A percentile compares a stretch with the other conserved stretches of the same genome.
Conservation (phyloP, 176 grass and related monocot genomes). For the Poa pratensis region DNA sequence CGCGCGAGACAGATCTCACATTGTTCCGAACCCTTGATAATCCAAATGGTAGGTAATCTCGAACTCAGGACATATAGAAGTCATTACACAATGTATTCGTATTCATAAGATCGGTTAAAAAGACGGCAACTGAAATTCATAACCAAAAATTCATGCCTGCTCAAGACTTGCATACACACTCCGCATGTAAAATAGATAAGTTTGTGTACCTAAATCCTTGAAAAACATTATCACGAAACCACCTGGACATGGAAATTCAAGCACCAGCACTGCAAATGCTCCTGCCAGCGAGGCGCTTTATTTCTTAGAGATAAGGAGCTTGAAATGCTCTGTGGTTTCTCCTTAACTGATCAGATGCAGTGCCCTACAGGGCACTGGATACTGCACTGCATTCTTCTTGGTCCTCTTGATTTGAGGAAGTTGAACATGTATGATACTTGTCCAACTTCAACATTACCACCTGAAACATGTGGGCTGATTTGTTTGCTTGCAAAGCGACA, state of each 20-base stretch:
- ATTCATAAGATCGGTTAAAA: no score
- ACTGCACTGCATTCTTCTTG: slow-evolving; percentile 91
- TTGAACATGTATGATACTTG: slow-evolving; percentile 84
- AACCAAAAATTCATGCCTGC: no score
- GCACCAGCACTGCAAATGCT: slow-evolving; percentile 95
- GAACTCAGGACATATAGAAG: no score
- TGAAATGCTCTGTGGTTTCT: slow-evolving; percentile 11
- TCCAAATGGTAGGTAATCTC: no score
- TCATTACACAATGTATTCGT: no score
- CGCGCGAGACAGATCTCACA: no score
- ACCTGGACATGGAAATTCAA: slow-evolving; percentile 91
- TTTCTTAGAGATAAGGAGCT: slow-evolving; percentile 68
- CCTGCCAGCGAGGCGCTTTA: slow-evolving; percentile 93
- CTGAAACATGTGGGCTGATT: slow-evolving; percentile 80
- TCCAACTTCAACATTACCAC: slow-evolving; percentile 70
- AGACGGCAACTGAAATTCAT: no score
- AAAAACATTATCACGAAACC: no score
- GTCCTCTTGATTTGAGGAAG: slow-evolving; percentile 92
- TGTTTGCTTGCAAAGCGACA: slow-evolving; percentile 84
- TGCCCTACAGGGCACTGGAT: slow-evolving; percentile 58
- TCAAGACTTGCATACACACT: no score
- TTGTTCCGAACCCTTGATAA: no score
- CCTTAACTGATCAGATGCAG: slow-evolving; percentile 30
- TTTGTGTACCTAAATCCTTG: no score
- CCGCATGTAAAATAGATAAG: no score